Percentiles rank a stretch among this genome's conserved stretches.
Conservation (phyloP, 495 filamentous ascomycete genomes). For the Aspergillus kassunensis region DNA sequence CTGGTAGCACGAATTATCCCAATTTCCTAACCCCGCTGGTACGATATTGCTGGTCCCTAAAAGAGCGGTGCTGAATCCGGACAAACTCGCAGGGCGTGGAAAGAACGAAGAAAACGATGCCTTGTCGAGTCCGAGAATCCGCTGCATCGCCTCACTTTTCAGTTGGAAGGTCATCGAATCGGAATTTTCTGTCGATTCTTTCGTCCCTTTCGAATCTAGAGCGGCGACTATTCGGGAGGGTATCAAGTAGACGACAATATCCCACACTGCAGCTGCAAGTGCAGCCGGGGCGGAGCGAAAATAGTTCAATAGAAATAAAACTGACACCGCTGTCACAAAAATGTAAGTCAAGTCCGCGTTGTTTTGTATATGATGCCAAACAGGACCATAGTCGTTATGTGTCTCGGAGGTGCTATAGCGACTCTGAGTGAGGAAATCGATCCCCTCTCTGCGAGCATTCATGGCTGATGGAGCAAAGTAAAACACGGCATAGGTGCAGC, state of each 20-base stretch:
- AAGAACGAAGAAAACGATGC: conserved; percentile 49
- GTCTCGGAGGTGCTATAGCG: conserved; percentile 23
- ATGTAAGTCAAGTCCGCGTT: conserved; percentile 25
- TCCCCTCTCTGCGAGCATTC: conserved; percentile 36
- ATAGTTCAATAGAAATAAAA: conserved; percentile 27
- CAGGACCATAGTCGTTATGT: conserved; percentile 35
- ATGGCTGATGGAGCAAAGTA: conserved; percentile 31
- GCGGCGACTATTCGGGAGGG: conserved; percentile 58
- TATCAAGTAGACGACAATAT: conserved; percentile 55
- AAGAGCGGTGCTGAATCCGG: conserved; percentile 39
- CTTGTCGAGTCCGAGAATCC: conserved; percentile 62
- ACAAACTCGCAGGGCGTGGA: conserved; percentile 37
- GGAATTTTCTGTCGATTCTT: conserved; percentile 18
- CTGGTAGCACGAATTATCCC: conserved; percentile 94
- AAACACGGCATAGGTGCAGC: conserved; percentile 23
- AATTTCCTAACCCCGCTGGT: conserved; percentile 82
- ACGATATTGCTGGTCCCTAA: conserved; percentile 35
- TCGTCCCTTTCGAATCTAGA: conserved; percentile 45
- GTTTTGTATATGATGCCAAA: conserved; percentile 24
- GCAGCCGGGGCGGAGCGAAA: conserved; percentile 28
- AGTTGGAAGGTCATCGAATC: conserved; percentile 25
- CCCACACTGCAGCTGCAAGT: conserved; percentile 48
- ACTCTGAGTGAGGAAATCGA: conserved; percentile 31
- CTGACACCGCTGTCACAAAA: conserved; percentile 20
- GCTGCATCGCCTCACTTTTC: conserved; percentile 66